Evolutionary conservation across 2,329 filamentous ascomycete genomes (phyloP), one percentile per base, ranked within the genome.

Genomic region (Talaromyces sp.): DNA sequence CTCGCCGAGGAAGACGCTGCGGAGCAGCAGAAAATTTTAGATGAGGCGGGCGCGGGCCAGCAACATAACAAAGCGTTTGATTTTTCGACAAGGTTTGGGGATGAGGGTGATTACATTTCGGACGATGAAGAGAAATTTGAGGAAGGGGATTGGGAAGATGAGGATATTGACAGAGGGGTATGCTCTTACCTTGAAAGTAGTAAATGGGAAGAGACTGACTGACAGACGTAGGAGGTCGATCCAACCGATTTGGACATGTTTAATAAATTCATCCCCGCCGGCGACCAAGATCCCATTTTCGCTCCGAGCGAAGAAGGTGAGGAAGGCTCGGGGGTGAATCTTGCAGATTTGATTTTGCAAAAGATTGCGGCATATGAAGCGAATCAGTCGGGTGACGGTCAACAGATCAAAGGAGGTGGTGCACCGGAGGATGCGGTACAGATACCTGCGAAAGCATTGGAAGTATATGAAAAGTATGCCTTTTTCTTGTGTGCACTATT

Each of bases 351-450:
- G 68, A 99, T 99, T 69, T 81, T 99, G 65, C 89, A 94, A 74
- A 97, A 96, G 79, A 99, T 99, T 74, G 92, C 93, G 4, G 90
- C 91, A 66, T 91, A 96, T 72, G 95, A 99, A 81, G 90, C 91
- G 3, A 84, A 84, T 37, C 83, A 89, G 68, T 82, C 76, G 13
- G 77, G 75, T 3, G 74, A 81, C 52, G 75, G 78, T 48, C 72
- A 69, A 27, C 76, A 74, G 19, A 74, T 84, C 62, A 78, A 81
- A 66, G 85, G 84, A 39, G 82, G 86, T 62, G 85, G 84, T 19
- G 77, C 84, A 0, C 84, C 87, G 1, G 90, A 95, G 69, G 93
- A 96, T 67, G 90, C 92, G 22, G 88, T 92, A 58, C 91, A 97
- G 75, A 83, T 99, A 60, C 93, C 93, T 2, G 89, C 89, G 50